Base-by-base conservation (phyloP, 2,329 filamentous ascomycete species). In the Tolypocladium amazonense region DNA sequence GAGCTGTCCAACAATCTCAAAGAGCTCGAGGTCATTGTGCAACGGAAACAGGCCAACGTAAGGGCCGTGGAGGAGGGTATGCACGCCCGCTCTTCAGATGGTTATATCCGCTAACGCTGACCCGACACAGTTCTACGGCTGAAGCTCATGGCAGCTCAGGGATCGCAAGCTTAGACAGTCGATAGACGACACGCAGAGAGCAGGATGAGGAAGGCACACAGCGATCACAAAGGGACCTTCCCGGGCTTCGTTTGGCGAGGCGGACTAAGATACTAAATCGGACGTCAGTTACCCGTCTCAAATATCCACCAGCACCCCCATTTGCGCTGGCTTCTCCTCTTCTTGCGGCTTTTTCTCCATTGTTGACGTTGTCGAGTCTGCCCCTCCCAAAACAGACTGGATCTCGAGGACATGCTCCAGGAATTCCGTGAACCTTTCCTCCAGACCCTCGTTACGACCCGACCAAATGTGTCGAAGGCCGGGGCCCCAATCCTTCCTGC, bases 41-140 rank as follows among this genome's bases (percentile, higher is more conserved):
- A 84, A 66, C 76, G 76, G 61, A 99, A 99, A 79, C 90, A 89
- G 59, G 86, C 88, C 65, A 97, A 94, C 71, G 76, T 96, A 63
- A 85, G 89, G 60, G 81, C 94, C 43, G 87, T 97, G 27, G 94
- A 99, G 77, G 93, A 97, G 77, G 90, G 90, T 88, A 77, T 60
- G 70, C 66, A 50, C 11, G 23, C 30, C 18, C 58, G 25, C 23
- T 53, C 18, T 38, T 27, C 15, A 43, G 25, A 39, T 38, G 64
- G 50, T 35, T 15, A 4, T 35, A 25, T 58, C 69, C 73, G 57
- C 64, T 73, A 58, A 73, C 69, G 41, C 52, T 41, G 33, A 59
- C 27, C 55, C 58, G 58, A 50, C 59, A 35, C 55, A 78, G 76
- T 78, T 56, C 61, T 78, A 60, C 72, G 76, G 62, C 74, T 76